phyloP scores from a whole-genome alignment of 169 alveolate genomes.

The Plasmodium ovale region DNA sequence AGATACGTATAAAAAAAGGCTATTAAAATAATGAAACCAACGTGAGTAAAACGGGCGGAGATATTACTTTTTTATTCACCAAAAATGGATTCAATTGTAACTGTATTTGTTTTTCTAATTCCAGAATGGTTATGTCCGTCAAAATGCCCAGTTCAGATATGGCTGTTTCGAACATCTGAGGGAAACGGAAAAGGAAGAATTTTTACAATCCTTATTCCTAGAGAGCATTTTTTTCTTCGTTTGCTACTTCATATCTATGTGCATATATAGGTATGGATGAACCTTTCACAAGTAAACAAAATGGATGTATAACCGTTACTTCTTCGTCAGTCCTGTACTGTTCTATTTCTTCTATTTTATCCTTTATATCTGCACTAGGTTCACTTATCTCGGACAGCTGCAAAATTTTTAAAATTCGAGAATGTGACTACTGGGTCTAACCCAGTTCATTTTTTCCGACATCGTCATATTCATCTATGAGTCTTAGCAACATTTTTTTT shows the following conservation, averaged over 20 bases:
- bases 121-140: conserved; percentile 71
- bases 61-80: conserved; percentile 56
- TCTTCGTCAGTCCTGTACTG: conserved; percentile 74
- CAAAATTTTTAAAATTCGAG: background rate
- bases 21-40: background rate
- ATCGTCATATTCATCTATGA: background rate
- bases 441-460: background rate
- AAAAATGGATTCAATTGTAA: conserved; percentile 60
- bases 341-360: conserved; percentile 69
- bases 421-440: background rate
- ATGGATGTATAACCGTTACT: conserved; percentile 35
- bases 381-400: conserved; percentile 66
- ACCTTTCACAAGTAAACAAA: background rate
- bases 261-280: background rate
- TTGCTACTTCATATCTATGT: background rate
- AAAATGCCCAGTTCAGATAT: conserved; percentile 57
- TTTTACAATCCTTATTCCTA: too few species aligned
- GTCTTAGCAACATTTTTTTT: background rate
- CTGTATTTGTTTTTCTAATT: conserved; percentile 62
- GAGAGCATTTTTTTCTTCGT: too few species aligned
- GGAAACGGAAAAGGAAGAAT: conserved; percentile 5
- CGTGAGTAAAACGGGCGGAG: background rate
- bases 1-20: too few species aligned
- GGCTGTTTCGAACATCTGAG: conserved; percentile 71
- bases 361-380: conserved; percentile 59